Evolutionary conservation across 805 yeast species (phyloP).

Genomic region (Pachysolen tannophilus): DNA sequence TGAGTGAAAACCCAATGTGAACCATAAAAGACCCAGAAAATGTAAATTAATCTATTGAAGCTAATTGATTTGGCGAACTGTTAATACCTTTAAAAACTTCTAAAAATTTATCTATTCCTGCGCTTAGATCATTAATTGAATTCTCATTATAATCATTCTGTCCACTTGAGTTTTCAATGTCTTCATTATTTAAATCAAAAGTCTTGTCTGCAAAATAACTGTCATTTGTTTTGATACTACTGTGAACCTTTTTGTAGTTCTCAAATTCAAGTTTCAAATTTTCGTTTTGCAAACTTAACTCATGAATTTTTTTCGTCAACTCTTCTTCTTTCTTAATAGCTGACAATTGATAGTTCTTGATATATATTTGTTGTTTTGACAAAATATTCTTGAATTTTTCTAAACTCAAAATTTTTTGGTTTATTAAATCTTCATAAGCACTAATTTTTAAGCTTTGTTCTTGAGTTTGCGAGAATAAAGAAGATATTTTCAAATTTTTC

Average conservation of each 20-base stretch:
- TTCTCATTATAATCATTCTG: slow-evolving; percentile 6
- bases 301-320: slow-evolving; percentile 5
- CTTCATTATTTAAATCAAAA: slow-evolving; percentile 3
- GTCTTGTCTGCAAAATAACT: too few species aligned
- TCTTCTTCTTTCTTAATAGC: slow-evolving; percentile 4
- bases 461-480: neutral
- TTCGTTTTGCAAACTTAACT: slow-evolving; percentile 6
- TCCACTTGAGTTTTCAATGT: neutral
- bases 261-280: slow-evolving; percentile 6
- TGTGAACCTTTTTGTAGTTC: slow-evolving; percentile 3
- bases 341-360: slow-evolving; percentile 1
- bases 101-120: slow-evolving; percentile 6
- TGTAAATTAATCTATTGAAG: too few species aligned
- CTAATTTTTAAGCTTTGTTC: neutral
- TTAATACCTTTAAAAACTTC: neutral
- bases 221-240: too few species aligned
- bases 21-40: too few species aligned
- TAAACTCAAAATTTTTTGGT: slow-evolving; percentile 2
- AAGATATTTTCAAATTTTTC: slow-evolving; percentile 1
- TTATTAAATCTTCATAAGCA: slow-evolving; percentile 1
- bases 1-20: too few species aligned
- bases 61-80: too few species aligned
- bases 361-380: slow-evolving; percentile 5
- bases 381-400: slow-evolving; percentile 3
- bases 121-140: slow-evolving; percentile 8